Evolutionary conservation across 495 filamentous ascomycete genomes (phyloP).

Genomic region (Trichoderma gamsii): DNA sequence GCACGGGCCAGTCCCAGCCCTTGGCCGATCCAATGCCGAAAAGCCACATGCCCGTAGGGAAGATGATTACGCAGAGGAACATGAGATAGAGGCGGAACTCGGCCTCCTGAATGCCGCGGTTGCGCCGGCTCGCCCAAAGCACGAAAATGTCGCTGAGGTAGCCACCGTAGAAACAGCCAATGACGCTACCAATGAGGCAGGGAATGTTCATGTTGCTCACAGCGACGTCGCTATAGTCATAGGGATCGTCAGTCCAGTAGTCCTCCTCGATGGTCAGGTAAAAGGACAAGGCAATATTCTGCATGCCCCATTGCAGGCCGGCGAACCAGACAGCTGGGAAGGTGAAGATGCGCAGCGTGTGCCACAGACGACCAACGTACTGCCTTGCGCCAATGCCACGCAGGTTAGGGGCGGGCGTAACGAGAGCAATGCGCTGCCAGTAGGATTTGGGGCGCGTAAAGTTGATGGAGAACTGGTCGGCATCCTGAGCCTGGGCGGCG

Average conservation of each 20-base stretch:
- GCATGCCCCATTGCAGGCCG: constrained; percentile 10
- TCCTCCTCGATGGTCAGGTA: constrained; percentile 3
- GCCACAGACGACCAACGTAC: constrained; percentile 3
- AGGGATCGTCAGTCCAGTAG: neutral
- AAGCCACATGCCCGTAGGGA: constrained; percentile 4
- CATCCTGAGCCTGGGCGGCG: neutral
- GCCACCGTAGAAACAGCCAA: constrained; percentile 12
- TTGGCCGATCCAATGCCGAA: constrained; percentile 8
- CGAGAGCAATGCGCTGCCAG: constrained; percentile 7
- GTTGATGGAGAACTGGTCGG: neutral
- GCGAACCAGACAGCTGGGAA: constrained; percentile 9
- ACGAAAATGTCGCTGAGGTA: constrained; percentile 5
- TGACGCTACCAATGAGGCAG: constrained; percentile 2
- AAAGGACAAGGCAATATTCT: constrained; percentile 5
- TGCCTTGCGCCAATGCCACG: neutral
- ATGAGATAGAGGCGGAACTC: constrained; percentile 7
- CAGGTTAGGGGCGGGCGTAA: constrained; percentile 5
- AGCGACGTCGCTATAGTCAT: neutral
- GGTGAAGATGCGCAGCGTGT: constrained; percentile 8
- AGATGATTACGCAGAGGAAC: constrained; percentile 3
- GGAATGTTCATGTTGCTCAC: constrained; percentile 13
- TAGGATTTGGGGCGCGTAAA: constrained; percentile 1
- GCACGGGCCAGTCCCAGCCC: constrained; percentile 1
- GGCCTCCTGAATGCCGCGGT: constrained; percentile 1
- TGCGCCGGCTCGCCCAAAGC: constrained; percentile 5